Base-by-base conservation (phyloP, 176 grass and related monocot species). In the Carex kokanica region DNA sequence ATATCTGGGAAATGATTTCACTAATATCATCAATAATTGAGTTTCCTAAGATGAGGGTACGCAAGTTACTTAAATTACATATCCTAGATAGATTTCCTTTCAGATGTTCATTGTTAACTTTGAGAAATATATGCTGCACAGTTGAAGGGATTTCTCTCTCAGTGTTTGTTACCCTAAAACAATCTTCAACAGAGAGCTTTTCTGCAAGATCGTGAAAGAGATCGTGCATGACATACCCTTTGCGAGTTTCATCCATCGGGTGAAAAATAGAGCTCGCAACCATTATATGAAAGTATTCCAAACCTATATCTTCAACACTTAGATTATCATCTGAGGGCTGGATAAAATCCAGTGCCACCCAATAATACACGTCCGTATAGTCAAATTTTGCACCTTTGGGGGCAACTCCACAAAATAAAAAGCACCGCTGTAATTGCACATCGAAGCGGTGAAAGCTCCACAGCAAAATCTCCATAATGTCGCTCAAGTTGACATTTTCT, bases 331-430 rank as follows among this genome's bases (percentile, higher is more conserved):
- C 29, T 27, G 15, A 24, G 40, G 8, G n/a, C 15, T 68, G 29
- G 47, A 83, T 64, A 67, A 83, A 83, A 47, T 51, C 59, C 12
- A 41, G 32, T 64, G 59, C 60, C 63, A 83, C 64, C 61, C 81
- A 69, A 15, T 43, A 25, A 21, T 6, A 21, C 2, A 83, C 60
- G 49, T n/a, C n/a, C n/a, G n/a, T 15, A 24, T 51, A 2, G 1
- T 64, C 7, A 67, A 69, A 41, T 24, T 2, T 0, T 45, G 36
- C 1, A 64, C 59, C 81, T 83, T 55, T 69, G 14, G 57, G 60
- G 8, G n/a, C 56, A 49, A 70, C 2, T 13, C 61, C 27, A 67
- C 59, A 66, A 55, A 63, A 70, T 52, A 51, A 41, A 17, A 83
- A 68, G 18, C 81, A 83, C 16, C 40, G 41, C 25, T 83, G 60